Conservation (phyloP, 192 early-diverging fungal species). For the Gigaspora rosea region DNA sequence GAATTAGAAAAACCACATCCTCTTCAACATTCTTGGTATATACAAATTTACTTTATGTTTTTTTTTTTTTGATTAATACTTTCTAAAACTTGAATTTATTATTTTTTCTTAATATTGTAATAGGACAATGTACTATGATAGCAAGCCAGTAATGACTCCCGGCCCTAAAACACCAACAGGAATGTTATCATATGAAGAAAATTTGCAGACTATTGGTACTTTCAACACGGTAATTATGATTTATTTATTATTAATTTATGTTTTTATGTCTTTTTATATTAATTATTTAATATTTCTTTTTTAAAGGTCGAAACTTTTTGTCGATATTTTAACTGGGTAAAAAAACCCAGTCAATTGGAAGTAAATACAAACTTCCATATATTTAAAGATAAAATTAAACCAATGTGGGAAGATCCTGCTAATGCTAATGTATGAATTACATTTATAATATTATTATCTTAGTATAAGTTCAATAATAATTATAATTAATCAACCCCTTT, state of each 20-base stretch:
- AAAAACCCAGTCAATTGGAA: constrained; percentile 46
- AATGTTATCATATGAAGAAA: constrained; percentile 14
- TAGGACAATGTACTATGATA: constrained; percentile 35
- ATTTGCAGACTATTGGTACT: constrained; percentile 29
- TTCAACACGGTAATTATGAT: constrained; percentile 21
- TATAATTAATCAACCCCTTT: not conserved
- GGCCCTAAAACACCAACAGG: constrained; percentile 28
- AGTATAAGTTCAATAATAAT: not conserved
- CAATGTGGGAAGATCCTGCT: constrained; percentile 51
- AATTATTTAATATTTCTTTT: not conserved
- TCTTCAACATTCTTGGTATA: constrained; percentile 46
- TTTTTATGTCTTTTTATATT: not conserved
- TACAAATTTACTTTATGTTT: not conserved
- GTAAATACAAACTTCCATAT: constrained; percentile 44
- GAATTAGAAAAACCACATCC: constrained; percentile 36
- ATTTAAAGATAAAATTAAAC: constrained; percentile 50
- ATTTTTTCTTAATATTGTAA: not conserved
- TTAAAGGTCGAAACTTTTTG: constrained; percentile 43
- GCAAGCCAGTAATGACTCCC: constrained; percentile 29
- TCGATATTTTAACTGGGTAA: constrained; percentile 50
- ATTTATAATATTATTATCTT: not conserved
- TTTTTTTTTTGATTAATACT: not conserved
- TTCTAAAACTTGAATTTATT: not conserved
- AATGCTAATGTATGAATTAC: constrained; percentile 43
- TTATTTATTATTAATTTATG: not conserved